Base-by-base conservation (phyloP, 1,284 basidiomycete species). In the Cutaneotrichosporon arboriforme region DNA sequence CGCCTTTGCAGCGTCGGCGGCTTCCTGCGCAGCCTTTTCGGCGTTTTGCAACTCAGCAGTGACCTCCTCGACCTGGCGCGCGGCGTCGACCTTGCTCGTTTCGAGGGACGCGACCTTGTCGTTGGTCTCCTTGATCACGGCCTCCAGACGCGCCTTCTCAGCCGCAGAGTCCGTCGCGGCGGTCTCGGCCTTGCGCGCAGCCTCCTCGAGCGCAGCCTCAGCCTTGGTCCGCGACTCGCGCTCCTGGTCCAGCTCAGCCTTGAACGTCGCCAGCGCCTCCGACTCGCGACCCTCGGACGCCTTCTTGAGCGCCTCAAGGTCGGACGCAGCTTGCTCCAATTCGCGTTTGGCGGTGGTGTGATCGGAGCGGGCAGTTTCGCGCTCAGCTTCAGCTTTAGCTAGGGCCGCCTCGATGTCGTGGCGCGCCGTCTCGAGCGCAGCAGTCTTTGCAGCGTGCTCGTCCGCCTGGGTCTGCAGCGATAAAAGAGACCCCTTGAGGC, bases 241-340 rank as follows among this genome's bases (percentile, higher is more conserved):
- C 21, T 52, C 54, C 26, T 56, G 52, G 17, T 50, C 43, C 18
- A 65, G 42, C 44, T 67, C 58, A n/a, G 43, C 42, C 21, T 63
- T 58, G 8, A 68, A 57, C n/a, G 59, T 60, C 1, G 51, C 44
- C 15, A 69, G 39, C 2, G 59, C 56, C 18, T 59, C 56, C 2
- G 60, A 49, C 53, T 69, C 65, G 22, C 55, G 62, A 9, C 54
- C 52, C 52, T 22, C 38, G 4, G 37, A 20, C 3, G 46, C 39
- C 10, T 13, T 18, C 22, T 45, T 34, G 17, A 49, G n/a, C 7
- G 31, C 26, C n/a, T 52, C 55, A 15, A 49, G 39, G 7, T 50
- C 45, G 15, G 37, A 18, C n/a, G 22, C 18, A n/a, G 40, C 23
- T 35, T 57, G 44, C 17, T 59, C 46, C 2, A 54, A 44, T 4